phyloP scores from a whole-genome alignment of 139 green algal species.

The Closterium sp. region DNA sequence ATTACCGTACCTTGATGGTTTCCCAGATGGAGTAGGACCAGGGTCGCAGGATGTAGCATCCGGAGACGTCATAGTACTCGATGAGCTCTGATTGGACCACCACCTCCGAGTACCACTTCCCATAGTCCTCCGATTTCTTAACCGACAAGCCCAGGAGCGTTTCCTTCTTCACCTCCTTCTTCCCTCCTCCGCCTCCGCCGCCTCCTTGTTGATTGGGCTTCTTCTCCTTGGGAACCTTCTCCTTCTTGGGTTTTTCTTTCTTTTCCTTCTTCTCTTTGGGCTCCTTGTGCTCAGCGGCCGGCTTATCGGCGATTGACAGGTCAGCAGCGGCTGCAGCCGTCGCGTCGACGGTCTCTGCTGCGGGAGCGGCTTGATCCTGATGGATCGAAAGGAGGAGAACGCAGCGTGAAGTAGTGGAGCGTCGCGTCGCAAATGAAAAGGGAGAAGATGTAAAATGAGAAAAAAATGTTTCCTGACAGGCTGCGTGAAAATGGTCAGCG shows the following conservation, averaged over 20 bases:
- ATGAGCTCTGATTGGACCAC: conserved; percentile 68
- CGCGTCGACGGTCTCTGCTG: neutral
- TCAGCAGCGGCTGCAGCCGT: neutral
- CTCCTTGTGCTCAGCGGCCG: neutral
- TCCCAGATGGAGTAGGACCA: conserved; percentile 93
- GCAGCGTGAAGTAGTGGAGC: no score
- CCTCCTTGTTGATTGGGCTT: neutral
- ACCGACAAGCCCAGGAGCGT: conserved; percentile 80
- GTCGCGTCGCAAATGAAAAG: no score
- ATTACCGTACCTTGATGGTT: conserved; percentile 54
- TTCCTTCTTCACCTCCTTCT: conserved; percentile 81
- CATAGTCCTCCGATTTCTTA: conserved; percentile 85
- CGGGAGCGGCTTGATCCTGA: neutral
- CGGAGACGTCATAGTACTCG: conserved; percentile 92
- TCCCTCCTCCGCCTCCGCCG: neutral
- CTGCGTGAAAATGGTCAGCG: no score
- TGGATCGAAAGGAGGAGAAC: neutral
- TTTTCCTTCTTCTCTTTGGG: neutral
- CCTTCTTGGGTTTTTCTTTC: conserved; percentile 5
- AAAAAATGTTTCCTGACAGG: no score
- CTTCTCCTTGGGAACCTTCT: neutral
- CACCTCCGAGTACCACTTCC: conserved; percentile 79
- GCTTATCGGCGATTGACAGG: neutral
- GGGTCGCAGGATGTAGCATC: conserved; percentile 97
- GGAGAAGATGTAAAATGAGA: no score